These are phyloP conservation scores for Neurospora pannonica DNA, from an alignment of 495 filamentous ascomycete genomes.

Conservation along the genomic window DNA sequence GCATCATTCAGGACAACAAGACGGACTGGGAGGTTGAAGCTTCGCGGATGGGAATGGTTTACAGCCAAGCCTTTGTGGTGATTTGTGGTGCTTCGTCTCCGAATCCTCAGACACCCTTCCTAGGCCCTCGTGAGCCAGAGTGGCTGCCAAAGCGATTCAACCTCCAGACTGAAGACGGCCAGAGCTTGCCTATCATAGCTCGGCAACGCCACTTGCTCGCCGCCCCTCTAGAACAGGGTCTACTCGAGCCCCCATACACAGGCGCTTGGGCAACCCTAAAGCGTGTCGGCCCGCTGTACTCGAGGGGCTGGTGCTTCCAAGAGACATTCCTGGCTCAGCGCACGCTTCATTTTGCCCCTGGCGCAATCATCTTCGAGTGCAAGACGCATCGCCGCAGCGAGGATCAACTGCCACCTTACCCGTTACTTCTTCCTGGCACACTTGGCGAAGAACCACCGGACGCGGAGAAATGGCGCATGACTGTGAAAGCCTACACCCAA, in stretches of 20 bases:
- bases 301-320: neutral
- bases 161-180: neutral
- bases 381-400: neutral
- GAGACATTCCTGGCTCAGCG: neutral
- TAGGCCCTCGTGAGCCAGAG: neutral
- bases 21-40: constrained; percentile 17
- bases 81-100: neutral
- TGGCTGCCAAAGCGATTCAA: neutral
- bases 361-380: neutral
- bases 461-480: constrained; percentile 2
- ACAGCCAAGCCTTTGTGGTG: constrained; percentile 17
- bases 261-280: neutral
- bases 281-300: neutral
- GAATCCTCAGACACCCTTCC: neutral
- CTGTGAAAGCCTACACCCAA: neutral
- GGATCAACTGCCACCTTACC: neutral
- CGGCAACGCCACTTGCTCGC: neutral
- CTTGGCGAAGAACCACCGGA: neutral
- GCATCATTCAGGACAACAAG: constrained; percentile 23
- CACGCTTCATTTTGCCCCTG: neutral
- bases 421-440: neutral
- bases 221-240: neutral
- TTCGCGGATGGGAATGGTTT: constrained; percentile 14
- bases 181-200: neutral
- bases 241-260: neutral